Evolutionary conservation across 1,284 basidiomycete genomes (phyloP), one percentile per base, ranked within the genome.

Genomic region (Apiotrichum gracile): DNA sequence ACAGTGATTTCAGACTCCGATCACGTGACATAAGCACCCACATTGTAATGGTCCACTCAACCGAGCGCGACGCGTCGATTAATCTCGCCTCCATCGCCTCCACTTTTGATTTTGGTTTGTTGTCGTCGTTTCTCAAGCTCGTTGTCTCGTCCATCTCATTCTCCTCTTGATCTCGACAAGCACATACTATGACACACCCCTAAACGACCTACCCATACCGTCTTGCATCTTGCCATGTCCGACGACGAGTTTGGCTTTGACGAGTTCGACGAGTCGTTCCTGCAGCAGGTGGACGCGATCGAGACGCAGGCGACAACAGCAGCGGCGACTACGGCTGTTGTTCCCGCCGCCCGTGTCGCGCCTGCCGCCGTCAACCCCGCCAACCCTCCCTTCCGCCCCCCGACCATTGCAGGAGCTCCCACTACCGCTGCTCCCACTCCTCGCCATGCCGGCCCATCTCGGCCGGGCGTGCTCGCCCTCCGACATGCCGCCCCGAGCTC

Each of bases 201-300:
- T 10, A 25, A 22, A 25, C 39, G 25, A 25, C 9, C 31, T 3
- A 19, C n/a, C n/a, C 19, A 29, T 26, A 1, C 41, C 17, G 8
- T 17, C 40, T 31, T 7, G 16, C n/a, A 13, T 4, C n/a, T 26
- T 31, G 26, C 33, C 22, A 58, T 58, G 56, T 58, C 56, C 29
- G 46, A 47, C 46, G 46, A 47, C 46, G 56, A 57, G 24, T 53
- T 35, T 16, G 50, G 46, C 47, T 45, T 45, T 33, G 56, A 64
- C 51, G 63, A 57, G 24, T 67, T 72, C 52, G 69, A 75, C 57
- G 72, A 67, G 37, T 66, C 65, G 0, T 70, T 70, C 57, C 54
- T 74, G 25, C 53, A 51, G 2, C 58, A 69, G 48, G 61, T 74
- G 26, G 73, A 75, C 45, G 55, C 53, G 24, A 65, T 73, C 22